Evolutionary conservation across 2,329 filamentous ascomycete species (phyloP).

Genomic region (Diaporthe helianthi): DNA sequence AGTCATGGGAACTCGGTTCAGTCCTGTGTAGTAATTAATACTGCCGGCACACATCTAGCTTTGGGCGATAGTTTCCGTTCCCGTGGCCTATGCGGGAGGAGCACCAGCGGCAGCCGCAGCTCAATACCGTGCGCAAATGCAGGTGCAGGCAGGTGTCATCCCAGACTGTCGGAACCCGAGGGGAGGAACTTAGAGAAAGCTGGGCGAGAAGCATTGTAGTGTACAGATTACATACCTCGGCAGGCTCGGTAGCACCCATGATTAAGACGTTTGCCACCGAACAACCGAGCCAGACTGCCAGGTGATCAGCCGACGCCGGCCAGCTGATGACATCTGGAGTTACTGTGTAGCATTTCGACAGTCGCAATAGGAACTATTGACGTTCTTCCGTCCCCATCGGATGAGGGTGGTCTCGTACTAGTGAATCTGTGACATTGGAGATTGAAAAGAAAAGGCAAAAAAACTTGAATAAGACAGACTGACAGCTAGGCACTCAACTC

Average conservation of each 20-base stretch:
- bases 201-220: not conserved
- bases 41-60: not conserved
- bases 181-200: not conserved
- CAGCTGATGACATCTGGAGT: not conserved
- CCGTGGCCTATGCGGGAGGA: not conserved
- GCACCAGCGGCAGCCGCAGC: not conserved
- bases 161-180: slow-evolving; percentile 13
- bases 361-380: not conserved
- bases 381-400: slow-evolving; percentile 9
- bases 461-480: no score
- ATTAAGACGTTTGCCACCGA: not conserved
- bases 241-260: not conserved
- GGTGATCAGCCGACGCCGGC: not conserved
- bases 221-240: no score
- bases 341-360: no score
- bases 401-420: not conserved
- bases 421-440: not conserved
- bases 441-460: not conserved
- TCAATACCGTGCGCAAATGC: not conserved
- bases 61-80: not conserved
- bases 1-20: not conserved
- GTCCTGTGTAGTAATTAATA: not conserved
- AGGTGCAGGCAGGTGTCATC: slow-evolving; percentile 18
- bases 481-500: no score
- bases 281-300: not conserved